These are phyloP conservation scores for Suillus subluteus DNA, from an alignment of 768 basidiomycete species.

Conservation along the genomic window DNA sequence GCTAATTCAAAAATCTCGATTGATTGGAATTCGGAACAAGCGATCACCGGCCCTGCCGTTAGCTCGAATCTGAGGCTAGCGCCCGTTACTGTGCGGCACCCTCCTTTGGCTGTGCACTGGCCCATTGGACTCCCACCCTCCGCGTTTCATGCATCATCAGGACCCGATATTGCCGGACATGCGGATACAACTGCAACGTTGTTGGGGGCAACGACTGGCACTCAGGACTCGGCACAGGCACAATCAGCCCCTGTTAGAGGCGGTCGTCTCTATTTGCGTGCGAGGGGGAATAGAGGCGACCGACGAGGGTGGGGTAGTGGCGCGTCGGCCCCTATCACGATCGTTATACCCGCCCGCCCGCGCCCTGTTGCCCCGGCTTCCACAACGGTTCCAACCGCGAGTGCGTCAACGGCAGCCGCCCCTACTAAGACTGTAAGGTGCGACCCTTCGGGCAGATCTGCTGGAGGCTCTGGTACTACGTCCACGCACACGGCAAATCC, in stretches of 20 bases:
- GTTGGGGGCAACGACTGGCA: no score
- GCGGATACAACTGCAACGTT: neutral
- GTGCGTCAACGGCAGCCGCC: neutral
- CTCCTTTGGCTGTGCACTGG: neutral
- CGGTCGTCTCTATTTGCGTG: neutral
- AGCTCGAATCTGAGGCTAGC: conserved; percentile 22
- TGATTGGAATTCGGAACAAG: neutral
- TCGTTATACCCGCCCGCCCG: neutral
- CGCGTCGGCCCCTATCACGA: neutral
- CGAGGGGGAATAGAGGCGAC: neutral
- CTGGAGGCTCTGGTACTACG: neutral
- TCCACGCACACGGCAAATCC: neutral
- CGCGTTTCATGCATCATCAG: neutral
- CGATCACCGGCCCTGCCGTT: conserved; percentile 8
- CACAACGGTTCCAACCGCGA: no score
- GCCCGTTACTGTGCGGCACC: neutral
- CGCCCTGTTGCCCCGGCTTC: neutral
- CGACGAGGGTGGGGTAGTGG: neutral
- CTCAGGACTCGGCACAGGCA: neutral
- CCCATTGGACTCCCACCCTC: neutral
- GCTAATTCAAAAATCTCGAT: neutral
- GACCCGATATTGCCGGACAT: neutral
- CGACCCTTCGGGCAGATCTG: neutral
- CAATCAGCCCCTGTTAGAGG: neutral
- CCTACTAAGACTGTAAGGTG: neutral